phyloP scores from a whole-genome alignment of 2,329 filamentous ascomycete species.

The Aspergillus thermomutatus region DNA sequence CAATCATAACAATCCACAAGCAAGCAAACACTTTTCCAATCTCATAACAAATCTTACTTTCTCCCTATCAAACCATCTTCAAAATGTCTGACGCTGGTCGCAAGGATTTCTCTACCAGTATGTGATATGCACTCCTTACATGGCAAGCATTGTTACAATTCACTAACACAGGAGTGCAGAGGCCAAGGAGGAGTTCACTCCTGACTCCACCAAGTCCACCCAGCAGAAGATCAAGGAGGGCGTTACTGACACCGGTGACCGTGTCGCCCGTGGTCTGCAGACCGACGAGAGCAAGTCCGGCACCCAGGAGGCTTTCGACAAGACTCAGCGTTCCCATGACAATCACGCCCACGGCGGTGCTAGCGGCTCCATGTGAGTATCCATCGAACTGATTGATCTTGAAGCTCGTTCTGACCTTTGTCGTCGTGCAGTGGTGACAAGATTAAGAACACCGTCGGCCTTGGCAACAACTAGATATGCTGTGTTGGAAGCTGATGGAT shows the following conservation, averaged over 20 bases:
- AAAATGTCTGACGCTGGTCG: constrained; percentile 61
- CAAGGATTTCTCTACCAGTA: constrained; percentile 58
- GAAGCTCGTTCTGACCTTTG: constrained; percentile 8
- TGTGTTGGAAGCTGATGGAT: neutral
- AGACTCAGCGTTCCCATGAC: constrained; percentile 46
- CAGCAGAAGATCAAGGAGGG: constrained; percentile 57
- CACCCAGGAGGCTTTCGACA: constrained; percentile 51
- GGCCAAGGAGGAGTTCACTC: constrained; percentile 55
- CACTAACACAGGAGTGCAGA: constrained; percentile 38
- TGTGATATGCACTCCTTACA: constrained; percentile 12
- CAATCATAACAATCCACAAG: neutral
- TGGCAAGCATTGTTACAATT: neutral
- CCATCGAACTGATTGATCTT: neutral
- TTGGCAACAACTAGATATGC: constrained; percentile 29
- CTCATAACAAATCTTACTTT: neutral
- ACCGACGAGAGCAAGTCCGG: constrained; percentile 55
- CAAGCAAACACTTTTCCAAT: constrained; percentile 4
- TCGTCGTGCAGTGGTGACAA: constrained; percentile 36
- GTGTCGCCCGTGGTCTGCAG: constrained; percentile 49
- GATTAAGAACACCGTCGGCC: constrained; percentile 42
- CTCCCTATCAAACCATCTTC: constrained; percentile 15
- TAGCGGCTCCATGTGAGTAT: constrained; percentile 39
- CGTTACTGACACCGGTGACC: constrained; percentile 55
- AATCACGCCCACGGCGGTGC: constrained; percentile 37
- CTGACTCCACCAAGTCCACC: constrained; percentile 60